These are phyloP conservation scores for Ceratocystis ficicola DNA, from an alignment of 2,329 filamentous ascomycete genomes.

Conservation along the genomic window DNA sequence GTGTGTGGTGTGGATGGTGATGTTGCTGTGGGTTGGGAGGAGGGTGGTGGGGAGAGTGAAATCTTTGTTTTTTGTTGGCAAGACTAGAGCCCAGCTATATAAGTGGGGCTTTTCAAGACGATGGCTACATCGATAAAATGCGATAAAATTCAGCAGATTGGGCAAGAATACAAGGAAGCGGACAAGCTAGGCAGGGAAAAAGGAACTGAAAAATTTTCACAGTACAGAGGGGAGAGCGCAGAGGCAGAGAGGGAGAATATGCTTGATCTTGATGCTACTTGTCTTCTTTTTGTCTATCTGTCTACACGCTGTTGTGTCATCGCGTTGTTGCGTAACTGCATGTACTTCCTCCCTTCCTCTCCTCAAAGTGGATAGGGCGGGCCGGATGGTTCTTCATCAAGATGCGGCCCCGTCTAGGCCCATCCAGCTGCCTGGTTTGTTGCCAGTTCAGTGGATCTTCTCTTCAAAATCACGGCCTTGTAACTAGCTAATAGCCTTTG, in stretches of 20 bases:
- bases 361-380: neutral
- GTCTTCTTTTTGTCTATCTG: neutral
- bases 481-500: no score
- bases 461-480: neutral
- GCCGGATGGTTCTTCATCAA: neutral
- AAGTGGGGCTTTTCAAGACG: neutral
- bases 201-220: slow-evolving; percentile 4
- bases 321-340: neutral
- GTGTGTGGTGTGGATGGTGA: no score
- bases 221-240: neutral
- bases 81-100: neutral
- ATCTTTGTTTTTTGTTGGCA: neutral
- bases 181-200: neutral
- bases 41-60: neutral
- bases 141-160: slow-evolving; percentile 1
- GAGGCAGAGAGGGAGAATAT: neutral
- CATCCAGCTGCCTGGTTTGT: neutral
- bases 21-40: no score
- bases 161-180: neutral
- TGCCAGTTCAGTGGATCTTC: neutral
- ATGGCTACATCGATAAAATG: neutral
- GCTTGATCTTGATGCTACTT: slow-evolving; percentile 1
- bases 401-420: neutral
- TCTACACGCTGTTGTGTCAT: neutral
- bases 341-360: neutral